Base-by-base conservation (phyloP, 768 basidiomycete genomes). In the Boletellus emodensis region DNA sequence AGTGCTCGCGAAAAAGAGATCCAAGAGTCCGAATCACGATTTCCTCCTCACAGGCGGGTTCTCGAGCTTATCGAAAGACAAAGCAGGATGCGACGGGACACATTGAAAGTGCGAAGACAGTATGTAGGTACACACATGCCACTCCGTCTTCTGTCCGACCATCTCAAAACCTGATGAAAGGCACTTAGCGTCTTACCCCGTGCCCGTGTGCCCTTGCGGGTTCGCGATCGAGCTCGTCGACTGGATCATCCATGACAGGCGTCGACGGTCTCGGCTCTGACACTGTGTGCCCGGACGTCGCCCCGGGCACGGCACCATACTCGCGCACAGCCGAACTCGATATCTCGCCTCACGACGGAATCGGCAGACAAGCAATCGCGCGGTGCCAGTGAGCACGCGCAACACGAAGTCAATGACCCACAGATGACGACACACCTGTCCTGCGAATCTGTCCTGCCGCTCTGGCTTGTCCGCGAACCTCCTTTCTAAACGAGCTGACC, bases 391-490 rank as follows among this genome's bases (percentile, higher is more conserved):
- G n/a, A 6, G 33, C 51, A n/a, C 49, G 54, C 33, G 20, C 10
- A 28, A 18, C 3, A 6, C 1, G 14, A 12, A 11, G 18, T 30
- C 10, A 12, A 15, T 7, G 28, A 12, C 12, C 11, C 14, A 30
- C 8, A 44, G 17, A 10, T 14, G 22, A 22, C 20, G 15, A 34
- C 13, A 7, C 49, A 87, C 88, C 83, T 89, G 54, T 90, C 88
- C 84, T 75, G 44, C 85, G 83, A 40, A 87, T 80, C 64, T 88
- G 87, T 5, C 83, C 83, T 10, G 82, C 73, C 1, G 81, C 81
- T 34, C 87, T 75, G 12, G 87, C 83, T 61, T 94, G 91, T n/a
- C 80, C 77, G 48, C 95, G 82, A 8, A 98, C 94, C 65, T 94
- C 85, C 9, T 86, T 79, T 34, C 96, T 83, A 83, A 99, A 98